phyloP scores from a whole-genome alignment of 495 filamentous ascomycete species.

The Apiosordaria backusii region DNA sequence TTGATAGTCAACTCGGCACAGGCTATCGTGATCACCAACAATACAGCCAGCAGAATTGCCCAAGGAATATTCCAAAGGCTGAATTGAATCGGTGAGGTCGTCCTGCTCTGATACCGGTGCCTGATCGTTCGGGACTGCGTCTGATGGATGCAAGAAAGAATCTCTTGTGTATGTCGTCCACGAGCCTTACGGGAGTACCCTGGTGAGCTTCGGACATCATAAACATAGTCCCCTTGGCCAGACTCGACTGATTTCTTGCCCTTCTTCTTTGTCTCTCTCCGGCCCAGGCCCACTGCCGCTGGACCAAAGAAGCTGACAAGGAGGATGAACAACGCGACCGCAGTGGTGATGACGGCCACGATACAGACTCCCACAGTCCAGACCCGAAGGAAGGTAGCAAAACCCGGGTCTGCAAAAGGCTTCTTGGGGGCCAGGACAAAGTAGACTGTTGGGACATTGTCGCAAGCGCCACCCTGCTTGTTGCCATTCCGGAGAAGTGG shows the following conservation, averaged over 20 bases:
- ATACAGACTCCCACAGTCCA: constrained; percentile 33
- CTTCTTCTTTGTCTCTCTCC: background rate
- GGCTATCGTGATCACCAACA: constrained; percentile 24
- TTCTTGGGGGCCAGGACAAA: constrained; percentile 32
- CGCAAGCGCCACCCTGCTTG: constrained; percentile 25
- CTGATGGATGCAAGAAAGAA: constrained; percentile 26
- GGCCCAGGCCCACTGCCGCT: constrained; percentile 13
- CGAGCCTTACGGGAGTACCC: constrained; percentile 25
- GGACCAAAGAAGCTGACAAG: constrained; percentile 23
- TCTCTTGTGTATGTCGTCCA: constrained; percentile 25
- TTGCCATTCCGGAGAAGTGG: constrained; percentile 27
- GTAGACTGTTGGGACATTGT: constrained; percentile 31
- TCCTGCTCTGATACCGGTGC: constrained; percentile 22
- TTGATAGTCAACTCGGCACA: constrained; percentile 28
- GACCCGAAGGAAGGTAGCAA: constrained; percentile 24
- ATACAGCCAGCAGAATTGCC: constrained; percentile 25
- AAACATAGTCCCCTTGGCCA: constrained; percentile 8
- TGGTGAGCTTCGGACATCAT: constrained; percentile 16
- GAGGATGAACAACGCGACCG: constrained; percentile 24
- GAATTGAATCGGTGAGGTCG: constrained; percentile 22
- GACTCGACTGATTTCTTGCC: constrained; percentile 20
- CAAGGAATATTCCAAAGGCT: constrained; percentile 29
- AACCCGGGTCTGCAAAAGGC: constrained; percentile 24
- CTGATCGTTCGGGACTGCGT: constrained; percentile 20
- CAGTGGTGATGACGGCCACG: constrained; percentile 30